Conservation (phyloP, 2,329 filamentous ascomycete genomes). For the Metarhizium anisopliae region DNA sequence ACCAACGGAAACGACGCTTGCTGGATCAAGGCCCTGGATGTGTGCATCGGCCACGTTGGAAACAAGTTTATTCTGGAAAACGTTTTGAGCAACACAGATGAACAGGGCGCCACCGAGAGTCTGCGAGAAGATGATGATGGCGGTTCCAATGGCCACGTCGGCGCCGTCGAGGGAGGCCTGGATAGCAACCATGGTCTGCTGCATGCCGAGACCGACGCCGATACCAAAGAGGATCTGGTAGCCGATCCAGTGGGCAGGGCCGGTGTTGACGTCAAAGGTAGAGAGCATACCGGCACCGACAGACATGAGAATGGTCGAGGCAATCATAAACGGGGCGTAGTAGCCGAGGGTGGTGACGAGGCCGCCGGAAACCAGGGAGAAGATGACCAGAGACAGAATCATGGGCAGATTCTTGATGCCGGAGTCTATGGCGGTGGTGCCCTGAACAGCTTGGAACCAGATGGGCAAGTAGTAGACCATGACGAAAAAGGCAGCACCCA, state of each 20-base stretch:
- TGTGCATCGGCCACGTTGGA: slow-evolving; percentile 1
- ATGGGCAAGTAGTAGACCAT: slow-evolving; percentile 12
- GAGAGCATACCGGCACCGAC: slow-evolving; percentile 32
- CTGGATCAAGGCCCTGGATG: slow-evolving; percentile 1
- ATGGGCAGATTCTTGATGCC: slow-evolving; percentile 19
- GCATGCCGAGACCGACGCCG: slow-evolving; percentile 32
- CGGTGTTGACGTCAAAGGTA: slow-evolving; percentile 19
- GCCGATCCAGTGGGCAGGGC: slow-evolving; percentile 16
- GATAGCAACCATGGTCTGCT: slow-evolving; percentile 34
- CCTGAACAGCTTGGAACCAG: slow-evolving; percentile 40
- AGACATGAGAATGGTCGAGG: slow-evolving; percentile 19
- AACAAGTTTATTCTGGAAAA: slow-evolving; percentile 37
- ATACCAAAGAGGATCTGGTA: slow-evolving; percentile 30
- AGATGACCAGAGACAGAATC: slow-evolving; percentile 18
- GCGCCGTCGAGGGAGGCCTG: slow-evolving; percentile 32
- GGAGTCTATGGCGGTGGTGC: slow-evolving; percentile 15
- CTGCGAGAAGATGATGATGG: slow-evolving; percentile 35
- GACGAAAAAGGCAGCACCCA: slow-evolving; percentile 11
- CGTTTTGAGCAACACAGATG: slow-evolving; percentile 38
- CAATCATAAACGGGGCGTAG: slow-evolving; percentile 31
- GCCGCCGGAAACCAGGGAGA: slow-evolving; percentile 16
- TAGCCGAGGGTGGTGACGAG: slow-evolving; percentile 26
- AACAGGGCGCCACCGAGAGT: slow-evolving; percentile 37
- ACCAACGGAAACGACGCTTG: not conserved
- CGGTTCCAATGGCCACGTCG: slow-evolving; percentile 36